These are phyloP conservation scores for Fusarium sp. DNA, from an alignment of 2,329 filamentous ascomycete species.

Conservation along the genomic window DNA sequence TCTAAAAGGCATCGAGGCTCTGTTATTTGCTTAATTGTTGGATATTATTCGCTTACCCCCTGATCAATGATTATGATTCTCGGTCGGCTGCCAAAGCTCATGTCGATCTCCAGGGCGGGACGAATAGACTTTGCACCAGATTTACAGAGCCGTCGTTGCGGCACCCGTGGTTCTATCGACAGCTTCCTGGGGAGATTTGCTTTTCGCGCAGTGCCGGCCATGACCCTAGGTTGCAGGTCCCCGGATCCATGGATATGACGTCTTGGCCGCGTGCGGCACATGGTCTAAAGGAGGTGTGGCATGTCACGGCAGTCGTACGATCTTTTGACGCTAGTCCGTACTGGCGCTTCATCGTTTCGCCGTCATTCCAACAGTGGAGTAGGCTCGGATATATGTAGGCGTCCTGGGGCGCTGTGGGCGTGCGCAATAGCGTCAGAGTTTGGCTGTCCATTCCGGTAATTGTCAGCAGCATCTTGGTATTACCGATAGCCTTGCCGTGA, in stretches of 20 bases:
- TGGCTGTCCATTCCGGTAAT: slow-evolving; percentile 8
- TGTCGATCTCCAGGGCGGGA: slow-evolving; percentile 38
- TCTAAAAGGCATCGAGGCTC: not conserved
- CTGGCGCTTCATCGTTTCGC: slow-evolving; percentile 36
- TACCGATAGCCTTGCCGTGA: slow-evolving; percentile 19
- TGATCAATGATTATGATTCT: slow-evolving; percentile 8
- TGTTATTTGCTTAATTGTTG: not conserved
- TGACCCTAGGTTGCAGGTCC: slow-evolving; percentile 37
- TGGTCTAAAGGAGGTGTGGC: slow-evolving; percentile 37
- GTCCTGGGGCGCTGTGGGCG: not conserved
- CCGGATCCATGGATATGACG: slow-evolving; percentile 42
- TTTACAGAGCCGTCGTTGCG: slow-evolving; percentile 25
- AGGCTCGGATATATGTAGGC: slow-evolving; percentile 23
- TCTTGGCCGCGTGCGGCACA: slow-evolving; percentile 43
- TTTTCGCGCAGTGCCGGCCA: slow-evolving; percentile 43
- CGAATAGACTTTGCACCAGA: slow-evolving; percentile 39
- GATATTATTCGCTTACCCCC: slow-evolving; percentile 32
- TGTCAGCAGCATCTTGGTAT: slow-evolving; percentile 4
- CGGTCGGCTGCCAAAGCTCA: slow-evolving; percentile 32
- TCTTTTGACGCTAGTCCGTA: slow-evolving; percentile 40
- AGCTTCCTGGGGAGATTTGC: slow-evolving; percentile 38
- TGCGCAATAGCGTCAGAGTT: slow-evolving; percentile 10
- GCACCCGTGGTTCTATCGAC: slow-evolving; percentile 16
- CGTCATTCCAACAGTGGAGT: slow-evolving; percentile 35
- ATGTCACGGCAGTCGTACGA: slow-evolving; percentile 44